phyloP scores from a whole-genome alignment of 768 basidiomycete species.

The Brasilioporus rufonigricans region DNA sequence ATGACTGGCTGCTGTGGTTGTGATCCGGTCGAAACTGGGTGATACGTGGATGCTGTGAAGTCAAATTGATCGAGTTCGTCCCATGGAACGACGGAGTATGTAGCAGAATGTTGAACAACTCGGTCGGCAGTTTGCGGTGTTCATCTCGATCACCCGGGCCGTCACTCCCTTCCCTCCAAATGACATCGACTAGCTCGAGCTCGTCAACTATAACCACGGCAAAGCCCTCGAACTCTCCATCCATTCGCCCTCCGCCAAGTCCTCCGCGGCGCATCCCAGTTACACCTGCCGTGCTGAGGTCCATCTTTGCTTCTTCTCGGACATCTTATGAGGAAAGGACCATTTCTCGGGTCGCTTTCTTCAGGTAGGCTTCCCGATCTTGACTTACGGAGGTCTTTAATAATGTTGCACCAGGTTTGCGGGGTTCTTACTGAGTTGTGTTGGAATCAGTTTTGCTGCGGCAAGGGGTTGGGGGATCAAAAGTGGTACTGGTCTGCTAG shows the following conservation, averaged over 20 bases:
- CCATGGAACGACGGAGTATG: neutral
- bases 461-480: conserved; percentile 68
- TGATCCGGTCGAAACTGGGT: neutral
- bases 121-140: conserved; percentile 25
- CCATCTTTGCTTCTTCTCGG: conserved; percentile 85
- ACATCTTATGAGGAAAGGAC: conserved; percentile 79
- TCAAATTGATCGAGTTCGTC: neutral
- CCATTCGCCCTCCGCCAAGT: conserved; percentile 39
- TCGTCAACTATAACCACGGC: conserved; percentile 51
- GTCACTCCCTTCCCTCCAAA: neutral
- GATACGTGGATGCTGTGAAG: neutral
- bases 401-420: conserved; percentile 56
- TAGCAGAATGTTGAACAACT: neutral
- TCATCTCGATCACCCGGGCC: neutral
- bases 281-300: conserved; percentile 75
- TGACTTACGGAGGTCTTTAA: neutral
- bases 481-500: conserved; percentile 63
- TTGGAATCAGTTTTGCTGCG: conserved; percentile 74
- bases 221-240: conserved; percentile 23
- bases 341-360: conserved; percentile 83
- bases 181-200: conserved; percentile 44
- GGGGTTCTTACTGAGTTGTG: conserved; percentile 79
- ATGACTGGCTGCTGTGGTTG: conserved; percentile 10
- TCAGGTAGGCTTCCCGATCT: conserved; percentile 49
- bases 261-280: conserved; percentile 71